Conservation (phyloP, 1,284 basidiomycete species). For the Ceratobasidium sp. region DNA sequence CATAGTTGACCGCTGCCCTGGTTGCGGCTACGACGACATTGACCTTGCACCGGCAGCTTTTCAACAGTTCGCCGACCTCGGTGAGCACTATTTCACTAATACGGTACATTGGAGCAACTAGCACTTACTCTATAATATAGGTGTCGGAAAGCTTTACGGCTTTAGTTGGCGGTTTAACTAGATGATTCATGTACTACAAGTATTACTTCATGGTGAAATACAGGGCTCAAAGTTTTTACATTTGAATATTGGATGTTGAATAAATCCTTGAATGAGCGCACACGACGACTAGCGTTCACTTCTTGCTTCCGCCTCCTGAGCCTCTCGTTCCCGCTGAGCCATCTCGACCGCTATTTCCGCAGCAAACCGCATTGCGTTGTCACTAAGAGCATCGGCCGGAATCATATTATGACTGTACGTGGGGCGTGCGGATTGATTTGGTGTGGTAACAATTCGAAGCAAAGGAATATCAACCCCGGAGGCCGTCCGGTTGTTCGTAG, state of each 20-base stretch:
- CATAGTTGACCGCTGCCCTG: constrained; percentile 36
- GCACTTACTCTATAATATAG: background rate
- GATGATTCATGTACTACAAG: too few relatives aligned
- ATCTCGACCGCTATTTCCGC: constrained; percentile 38
- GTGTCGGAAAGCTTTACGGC: constrained; percentile 28
- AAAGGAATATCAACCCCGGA: constrained; percentile 54
- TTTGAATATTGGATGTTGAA: background rate
- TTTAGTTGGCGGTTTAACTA: constrained; percentile 36
- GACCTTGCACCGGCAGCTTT: constrained; percentile 32
- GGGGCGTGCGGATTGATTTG: constrained; percentile 67
- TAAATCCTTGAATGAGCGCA: background rate
- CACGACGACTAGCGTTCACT: constrained; percentile 1
- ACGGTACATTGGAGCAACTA: background rate
- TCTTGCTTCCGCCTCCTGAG: constrained; percentile 20
- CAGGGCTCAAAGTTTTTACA: background rate
- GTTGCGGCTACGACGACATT: constrained; percentile 31
- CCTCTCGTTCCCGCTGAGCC: constrained; percentile 26
- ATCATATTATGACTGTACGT: constrained; percentile 86
- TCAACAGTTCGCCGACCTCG: constrained; percentile 34
- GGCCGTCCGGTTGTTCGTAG: constrained; percentile 24
- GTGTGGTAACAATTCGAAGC: constrained; percentile 73
- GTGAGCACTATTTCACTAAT: constrained; percentile 4
- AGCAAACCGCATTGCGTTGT: constrained; percentile 38
- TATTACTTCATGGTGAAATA: too few relatives aligned
- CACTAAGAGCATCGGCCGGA: constrained; percentile 77